Evolutionary conservation across 257 asterid genomes (phyloP), one percentile per base, ranked within the genome.

Genomic region (Hygrophila difformis): DNA sequence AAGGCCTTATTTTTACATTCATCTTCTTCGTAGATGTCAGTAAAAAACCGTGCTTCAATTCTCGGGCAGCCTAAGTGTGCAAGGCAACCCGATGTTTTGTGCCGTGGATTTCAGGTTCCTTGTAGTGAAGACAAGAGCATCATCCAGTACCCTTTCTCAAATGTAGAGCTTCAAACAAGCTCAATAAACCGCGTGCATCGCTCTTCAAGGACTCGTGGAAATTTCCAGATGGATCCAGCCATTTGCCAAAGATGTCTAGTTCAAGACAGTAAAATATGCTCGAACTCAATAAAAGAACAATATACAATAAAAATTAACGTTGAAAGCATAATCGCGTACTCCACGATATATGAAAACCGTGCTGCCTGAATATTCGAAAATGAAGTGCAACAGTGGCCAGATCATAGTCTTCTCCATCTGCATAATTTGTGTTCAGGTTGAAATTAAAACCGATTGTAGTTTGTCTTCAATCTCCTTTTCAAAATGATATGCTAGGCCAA

Each of bases 351-450:
- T 12, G 41, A 38, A 35, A 18, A 1, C 68, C 62, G 3, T 62
- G 68, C 10, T 62, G 68, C 63, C 68, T 62, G 53, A 62, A 55
- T 6, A 62, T 17, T 41, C 68, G 44, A 15, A 62, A 62, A 28
- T 62, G 53, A 13, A 62, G 58, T 26, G 59, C 22, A 42, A 37
- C 38, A 1, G 49, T 55, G 47, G 26, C 47, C 43, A 62, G 26
- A 47, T 62, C 68, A 19, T n/a, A n/a, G n/a, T n/a, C n/a, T n/a
- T n/a, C n/a, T n/a, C n/a, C n/a, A n/a, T n/a, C n/a, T n/a, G n/a
- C n/a, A n/a, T n/a, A n/a, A n/a, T n/a, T n/a, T n/a, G n/a, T n/a
- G n/a, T n/a, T n/a, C n/a, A n/a, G n/a, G n/a, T n/a, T n/a, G n/a
- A n/a, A n/a, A n/a, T n/a, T n/a, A n/a, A n/a, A n/a, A n/a, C n/a